phyloP scores from a whole-genome alignment of 305 asterid species.

The Fraxinus nigra region DNA sequence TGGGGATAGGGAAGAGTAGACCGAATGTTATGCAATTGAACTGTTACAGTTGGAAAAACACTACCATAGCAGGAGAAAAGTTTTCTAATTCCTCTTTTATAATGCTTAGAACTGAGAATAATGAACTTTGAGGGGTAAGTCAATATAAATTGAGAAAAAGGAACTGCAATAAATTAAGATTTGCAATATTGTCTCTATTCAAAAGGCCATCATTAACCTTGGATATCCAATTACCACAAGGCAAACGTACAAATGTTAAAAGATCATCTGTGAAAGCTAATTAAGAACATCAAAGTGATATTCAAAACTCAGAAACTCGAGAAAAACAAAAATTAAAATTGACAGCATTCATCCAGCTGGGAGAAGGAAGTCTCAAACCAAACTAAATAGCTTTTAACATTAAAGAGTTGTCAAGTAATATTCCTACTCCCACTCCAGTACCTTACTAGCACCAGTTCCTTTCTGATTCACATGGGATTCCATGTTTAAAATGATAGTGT shows the following conservation, averaged over 20 bases:
- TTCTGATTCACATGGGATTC: background rate
- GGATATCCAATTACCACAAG: background rate
- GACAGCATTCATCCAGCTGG: background rate
- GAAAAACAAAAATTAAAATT: background rate
- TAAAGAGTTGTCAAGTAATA: background rate
- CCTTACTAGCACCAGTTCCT: background rate
- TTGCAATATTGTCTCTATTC: constrained; percentile 1
- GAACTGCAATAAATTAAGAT: constrained; percentile 2
- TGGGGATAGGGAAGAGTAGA: background rate
- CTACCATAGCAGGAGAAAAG: background rate
- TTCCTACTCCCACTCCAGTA: background rate
- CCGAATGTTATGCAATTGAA: background rate
- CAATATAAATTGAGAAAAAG: background rate
- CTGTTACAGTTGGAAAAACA: background rate
- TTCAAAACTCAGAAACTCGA: background rate
- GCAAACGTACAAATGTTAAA: background rate
- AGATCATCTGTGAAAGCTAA: background rate
- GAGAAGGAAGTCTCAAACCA: background rate
- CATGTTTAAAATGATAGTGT: background rate
- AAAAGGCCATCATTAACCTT: background rate
- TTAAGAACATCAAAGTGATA: background rate
- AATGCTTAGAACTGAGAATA: background rate
- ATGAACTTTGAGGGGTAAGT: background rate
- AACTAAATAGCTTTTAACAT: background rate
- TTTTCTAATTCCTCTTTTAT: background rate